phyloP scores from a whole-genome alignment of 2,329 filamentous ascomycete species.

The Phialocephala sp. region DNA sequence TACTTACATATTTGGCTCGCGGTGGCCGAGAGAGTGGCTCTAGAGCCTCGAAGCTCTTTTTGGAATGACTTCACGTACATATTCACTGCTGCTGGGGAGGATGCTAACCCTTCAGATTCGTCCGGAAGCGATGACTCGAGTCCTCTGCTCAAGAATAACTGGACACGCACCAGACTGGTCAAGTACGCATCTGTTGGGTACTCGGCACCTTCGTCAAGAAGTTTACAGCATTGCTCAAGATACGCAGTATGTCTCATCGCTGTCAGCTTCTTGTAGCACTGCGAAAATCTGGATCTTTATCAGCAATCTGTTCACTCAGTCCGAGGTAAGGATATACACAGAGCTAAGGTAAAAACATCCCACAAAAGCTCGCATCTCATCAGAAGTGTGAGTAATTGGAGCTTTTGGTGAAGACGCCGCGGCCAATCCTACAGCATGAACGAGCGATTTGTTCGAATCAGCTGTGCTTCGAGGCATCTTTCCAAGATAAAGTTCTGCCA shows the following conservation, averaged over 20 bases:
- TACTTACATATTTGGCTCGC: background rate
- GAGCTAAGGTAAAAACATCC: constrained; percentile 17
- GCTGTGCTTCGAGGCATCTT: background rate
- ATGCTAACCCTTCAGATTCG: background rate
- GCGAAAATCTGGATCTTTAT: background rate
- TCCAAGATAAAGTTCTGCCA: constrained; percentile 12
- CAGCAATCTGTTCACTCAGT: background rate
- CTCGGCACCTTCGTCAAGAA: constrained; percentile 6
- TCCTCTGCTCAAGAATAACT: background rate
- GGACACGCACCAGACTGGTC: background rate
- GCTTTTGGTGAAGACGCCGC: background rate
- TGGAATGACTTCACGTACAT: constrained; percentile 10
- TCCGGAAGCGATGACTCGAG: background rate
- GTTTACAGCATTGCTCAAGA: constrained; percentile 10
- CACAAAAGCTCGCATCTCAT: constrained; percentile 15
- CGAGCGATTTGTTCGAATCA: background rate
- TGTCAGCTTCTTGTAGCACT: constrained; percentile 9
- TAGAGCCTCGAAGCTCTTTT: background rate
- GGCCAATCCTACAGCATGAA: background rate
- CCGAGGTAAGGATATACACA: background rate
- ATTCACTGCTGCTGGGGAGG: background rate
- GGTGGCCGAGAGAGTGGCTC: background rate
- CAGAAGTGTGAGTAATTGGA: background rate
- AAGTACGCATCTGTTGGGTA: constrained; percentile 12
- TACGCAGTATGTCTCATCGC: constrained; percentile 10